Conservation (phyloP, 371 early-diverging fungal species). For the Saksenaea vasiformis region DNA sequence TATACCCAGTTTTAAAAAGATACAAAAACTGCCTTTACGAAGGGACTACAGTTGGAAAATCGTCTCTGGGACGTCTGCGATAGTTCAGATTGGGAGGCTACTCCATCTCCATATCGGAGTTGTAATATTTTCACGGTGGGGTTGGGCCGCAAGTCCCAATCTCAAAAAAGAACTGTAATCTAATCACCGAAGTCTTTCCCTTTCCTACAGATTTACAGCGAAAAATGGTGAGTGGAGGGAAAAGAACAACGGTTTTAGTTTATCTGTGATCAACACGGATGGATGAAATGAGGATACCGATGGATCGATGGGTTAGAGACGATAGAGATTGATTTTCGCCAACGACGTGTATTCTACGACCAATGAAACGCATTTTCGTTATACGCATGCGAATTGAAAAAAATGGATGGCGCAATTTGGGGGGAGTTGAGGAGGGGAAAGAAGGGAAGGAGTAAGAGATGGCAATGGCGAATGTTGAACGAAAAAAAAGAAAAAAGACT, state of each 20-base stretch:
- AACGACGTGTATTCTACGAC: background rate
- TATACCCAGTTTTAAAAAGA: too few species aligned
- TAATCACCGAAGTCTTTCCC: background rate
- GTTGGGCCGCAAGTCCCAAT: background rate
- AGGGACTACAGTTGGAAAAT: too few species aligned
- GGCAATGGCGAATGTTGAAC: background rate
- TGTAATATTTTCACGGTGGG: background rate
- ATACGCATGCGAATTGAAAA: background rate
- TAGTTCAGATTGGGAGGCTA: too few species aligned
- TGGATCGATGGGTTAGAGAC: background rate
- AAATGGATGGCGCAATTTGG: background rate
- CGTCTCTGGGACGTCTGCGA: too few species aligned
- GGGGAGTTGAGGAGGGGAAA: background rate
- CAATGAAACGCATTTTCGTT: background rate
- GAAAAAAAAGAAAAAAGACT: background rate
- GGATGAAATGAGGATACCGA: background rate
- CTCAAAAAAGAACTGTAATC: background rate
- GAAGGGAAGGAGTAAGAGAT: background rate
- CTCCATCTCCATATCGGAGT: too few species aligned
- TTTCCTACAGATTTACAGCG: conserved; percentile 5
- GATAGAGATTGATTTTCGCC: background rate
- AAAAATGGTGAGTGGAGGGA: background rate
- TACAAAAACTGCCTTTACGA: too few species aligned
- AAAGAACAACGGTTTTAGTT: background rate
- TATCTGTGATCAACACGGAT: background rate